Base-by-base conservation (phyloP, 1,284 basidiomycete species). In the Pterula multifida region DNA sequence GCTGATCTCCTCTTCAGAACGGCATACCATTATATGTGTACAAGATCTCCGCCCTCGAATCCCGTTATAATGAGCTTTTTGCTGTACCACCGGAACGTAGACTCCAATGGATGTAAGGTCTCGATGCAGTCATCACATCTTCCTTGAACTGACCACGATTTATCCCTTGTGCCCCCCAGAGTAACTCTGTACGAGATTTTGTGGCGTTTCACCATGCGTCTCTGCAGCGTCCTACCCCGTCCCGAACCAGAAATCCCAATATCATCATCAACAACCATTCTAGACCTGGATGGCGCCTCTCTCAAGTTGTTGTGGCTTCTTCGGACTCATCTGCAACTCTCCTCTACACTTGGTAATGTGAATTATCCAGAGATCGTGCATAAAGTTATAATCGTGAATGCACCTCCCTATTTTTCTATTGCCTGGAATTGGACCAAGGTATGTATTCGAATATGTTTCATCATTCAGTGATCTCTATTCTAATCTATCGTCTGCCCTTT, bases 401-500 rank as follows among this genome's bases (percentile, higher is more conserved):
- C 83, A 0, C 87, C 87, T 0, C 68, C 76, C 0, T 90, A 85
- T 67, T 88, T 88, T 60, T 75, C 81, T 1, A 85, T 80, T 1
- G 69, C 86, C 19, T 89, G 85, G 86, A 72, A 71, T 17, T 89
- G 85, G 85, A 71, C 89, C 58, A 85, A 84, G 69, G 81, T 79
- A 49, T 47, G 65, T 56, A 49, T 45, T 28, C n/a, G n/a, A n/a
- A n/a, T n/a, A n/a, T n/a, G n/a, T n/a, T n/a, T n/a, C n/a, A n/a
- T n/a, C n/a, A n/a, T n/a, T n/a, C n/a, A n/a, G n/a, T n/a, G n/a
- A n/a, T 47, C 23, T 47, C 45, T 36, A 26, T 36, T 17, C 44
- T 39, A 36, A 2, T 23, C n/a, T 19, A 2, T 15, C n/a, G n/a
- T n/a, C n/a, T n/a, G n/a, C n/a, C 23, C 42, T 46, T 12, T n/a